Evolutionary conservation across 805 yeast genomes (phyloP), one percentile per base, ranked within the genome.

Genomic region (Debaryomyces maramus): DNA sequence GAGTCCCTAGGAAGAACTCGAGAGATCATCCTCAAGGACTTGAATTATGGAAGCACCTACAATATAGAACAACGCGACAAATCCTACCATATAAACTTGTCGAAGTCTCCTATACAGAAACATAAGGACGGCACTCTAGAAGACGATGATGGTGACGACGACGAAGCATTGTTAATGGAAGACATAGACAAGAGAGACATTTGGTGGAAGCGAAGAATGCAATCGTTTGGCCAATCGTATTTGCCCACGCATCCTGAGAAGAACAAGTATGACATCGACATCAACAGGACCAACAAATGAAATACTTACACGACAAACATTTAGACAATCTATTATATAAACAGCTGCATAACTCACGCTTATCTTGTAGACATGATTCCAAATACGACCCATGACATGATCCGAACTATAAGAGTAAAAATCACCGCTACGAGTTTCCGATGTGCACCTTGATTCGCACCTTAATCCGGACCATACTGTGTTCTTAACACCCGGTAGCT

Each of bases 1-100:
- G 95, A 87, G 61, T 75, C 88, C 0, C 65, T 87, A 40, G 84
- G 83, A 6, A 75, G 95, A 58, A 87, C 95, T 0, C 67, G 93
- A 41, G 95, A 87, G 52, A 41, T 87, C 4, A 80, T 84, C 0
- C 70, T 81, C 32, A 87, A 87, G 52, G 93, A 87, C 50, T 70
- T 87, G 41, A 70, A 73, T 13, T 54, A 61, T 3, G 85, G 85
- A 0, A 71, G 78, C 5, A 53, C 55, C 4, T 80, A 76, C 50
- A 54, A 56, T 16, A 22, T 74, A 32, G 41, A 34, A 10, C 40
- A 40, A 15, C 50, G 40, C 4, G 53, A 53, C 11, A 26, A 33
- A 1, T 23, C 36, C n/a, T 44, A 39, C 36, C 41, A 47, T 16
- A 32, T 52, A 14, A 43, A 33, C 19, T 33, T 59, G 15, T 36